phyloP scores from a whole-genome alignment of 1,139 yeast species.

The Blastobotrys proliferans region DNA sequence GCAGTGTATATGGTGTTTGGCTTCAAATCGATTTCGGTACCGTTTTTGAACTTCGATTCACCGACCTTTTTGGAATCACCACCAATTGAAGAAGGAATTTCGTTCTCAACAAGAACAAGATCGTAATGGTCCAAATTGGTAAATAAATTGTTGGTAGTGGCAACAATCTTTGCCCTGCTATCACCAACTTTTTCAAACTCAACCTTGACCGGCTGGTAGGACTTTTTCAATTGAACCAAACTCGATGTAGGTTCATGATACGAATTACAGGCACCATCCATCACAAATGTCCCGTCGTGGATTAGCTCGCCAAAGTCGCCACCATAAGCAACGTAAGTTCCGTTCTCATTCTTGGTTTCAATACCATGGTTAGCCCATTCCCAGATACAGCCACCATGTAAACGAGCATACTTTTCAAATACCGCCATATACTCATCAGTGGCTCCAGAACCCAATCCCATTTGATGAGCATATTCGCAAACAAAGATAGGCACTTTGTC shows the following conservation, averaged over 20 bases:
- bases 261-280: slow-evolving; percentile 38
- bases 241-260: slow-evolving; percentile 38
- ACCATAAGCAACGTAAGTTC: slow-evolving; percentile 26
- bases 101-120: slow-evolving; percentile 4
- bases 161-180: slow-evolving; percentile 7
- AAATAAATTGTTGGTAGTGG: too few species aligned
- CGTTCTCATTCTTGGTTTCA: slow-evolving; percentile 12
- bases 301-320: slow-evolving; percentile 39
- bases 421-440: slow-evolving; percentile 35
- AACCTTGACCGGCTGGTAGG: slow-evolving; percentile 32
- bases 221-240: slow-evolving; percentile 32
- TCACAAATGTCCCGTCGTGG: slow-evolving; percentile 37
- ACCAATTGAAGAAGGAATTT: background rate
- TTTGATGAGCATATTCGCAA: slow-evolving; percentile 40
- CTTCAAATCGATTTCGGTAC: too few species aligned
- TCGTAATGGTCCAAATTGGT: slow-evolving; percentile 14
- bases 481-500: slow-evolving; percentile 33
- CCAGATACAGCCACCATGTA: slow-evolving; percentile 41
- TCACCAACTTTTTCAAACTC: background rate
- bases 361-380: slow-evolving; percentile 42
- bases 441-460: slow-evolving; percentile 41
- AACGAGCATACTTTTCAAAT: slow-evolving; percentile 31
- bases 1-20: too few species aligned
- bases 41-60: too few species aligned
- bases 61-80: slow-evolving; percentile 5